Evolutionary conservation across 495 filamentous ascomycete species (phyloP).

Genomic region (Neurospora africana): DNA sequence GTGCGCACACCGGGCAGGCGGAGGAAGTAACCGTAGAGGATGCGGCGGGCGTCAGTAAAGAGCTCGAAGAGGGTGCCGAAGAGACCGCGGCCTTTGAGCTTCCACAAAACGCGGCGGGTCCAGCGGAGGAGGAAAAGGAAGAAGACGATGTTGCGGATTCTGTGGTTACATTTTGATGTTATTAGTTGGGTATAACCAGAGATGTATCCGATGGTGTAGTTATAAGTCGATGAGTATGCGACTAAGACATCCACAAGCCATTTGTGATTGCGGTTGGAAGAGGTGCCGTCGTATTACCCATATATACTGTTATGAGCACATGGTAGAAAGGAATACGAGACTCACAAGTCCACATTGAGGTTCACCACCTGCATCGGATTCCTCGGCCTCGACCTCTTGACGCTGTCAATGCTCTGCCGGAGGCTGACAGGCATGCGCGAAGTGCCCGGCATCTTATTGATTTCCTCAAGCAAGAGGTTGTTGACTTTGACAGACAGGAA

Average conservation of each 20-base stretch:
- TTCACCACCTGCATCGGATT: slow-evolving; percentile 56
- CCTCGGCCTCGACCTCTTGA: slow-evolving; percentile 41
- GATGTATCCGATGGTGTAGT: background rate
- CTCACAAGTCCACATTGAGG: slow-evolving; percentile 61
- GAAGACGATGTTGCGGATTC: slow-evolving; percentile 81
- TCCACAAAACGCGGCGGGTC: slow-evolving; percentile 67
- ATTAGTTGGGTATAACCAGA: slow-evolving; percentile 3
- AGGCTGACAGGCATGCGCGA: slow-evolving; percentile 59
- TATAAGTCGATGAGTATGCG: background rate
- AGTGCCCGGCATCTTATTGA: slow-evolving; percentile 48
- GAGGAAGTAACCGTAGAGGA: slow-evolving; percentile 76
- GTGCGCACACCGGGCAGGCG: slow-evolving; percentile 72
- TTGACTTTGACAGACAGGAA: background rate
- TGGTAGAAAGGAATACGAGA: slow-evolving; percentile 8
- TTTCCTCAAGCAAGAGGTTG: background rate
- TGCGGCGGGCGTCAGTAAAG: slow-evolving; percentile 57
- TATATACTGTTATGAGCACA: background rate
- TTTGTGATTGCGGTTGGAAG: background rate
- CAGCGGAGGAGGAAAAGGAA: slow-evolving; percentile 81
- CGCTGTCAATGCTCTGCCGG: slow-evolving; percentile 47
- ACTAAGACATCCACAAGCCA: background rate
- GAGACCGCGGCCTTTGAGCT: slow-evolving; percentile 80
- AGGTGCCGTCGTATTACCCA: background rate
- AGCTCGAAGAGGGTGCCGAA: slow-evolving; percentile 65
- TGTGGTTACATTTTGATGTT: slow-evolving; percentile 20